Percentiles rank a stretch among this genome's conserved stretches.
Conservation (phyloP, 345 rosid species). For the Pseudoturritis turrita region DNA sequence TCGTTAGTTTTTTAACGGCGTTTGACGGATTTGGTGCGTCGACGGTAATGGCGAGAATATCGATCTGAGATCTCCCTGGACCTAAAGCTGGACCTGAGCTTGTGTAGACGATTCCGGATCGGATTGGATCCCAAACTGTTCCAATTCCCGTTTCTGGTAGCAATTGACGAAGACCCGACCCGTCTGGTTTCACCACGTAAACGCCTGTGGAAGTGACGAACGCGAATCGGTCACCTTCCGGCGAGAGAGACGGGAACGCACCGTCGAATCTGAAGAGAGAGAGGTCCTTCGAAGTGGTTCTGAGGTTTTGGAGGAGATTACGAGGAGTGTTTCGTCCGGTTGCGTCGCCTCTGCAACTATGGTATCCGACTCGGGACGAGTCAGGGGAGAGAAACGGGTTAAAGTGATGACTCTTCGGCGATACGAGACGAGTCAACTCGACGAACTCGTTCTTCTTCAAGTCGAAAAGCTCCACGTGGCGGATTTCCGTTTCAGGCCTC, state of each 20-base stretch:
- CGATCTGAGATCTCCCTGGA: conserved; percentile 48
- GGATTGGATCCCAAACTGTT: conserved; percentile 73
- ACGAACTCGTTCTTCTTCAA: conserved; percentile 45
- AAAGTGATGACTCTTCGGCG: conserved; percentile 68
- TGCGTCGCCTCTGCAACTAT: conserved; percentile 58
- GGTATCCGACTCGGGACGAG: conserved; percentile 75
- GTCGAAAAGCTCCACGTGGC: conserved; percentile 75
- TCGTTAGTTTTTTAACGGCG: conserved; percentile 49
- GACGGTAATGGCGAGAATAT: conserved; percentile 55
- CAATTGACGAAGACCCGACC: conserved; percentile 49
- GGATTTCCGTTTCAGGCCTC: conserved; percentile 49
- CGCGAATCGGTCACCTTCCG: conserved; percentile 69
- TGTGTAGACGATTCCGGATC: conserved; percentile 55
- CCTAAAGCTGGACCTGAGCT: conserved; percentile 66
- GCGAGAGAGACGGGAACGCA: conserved; percentile 76
- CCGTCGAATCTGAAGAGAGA: conserved; percentile 79
- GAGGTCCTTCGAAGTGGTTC: conserved; percentile 41
- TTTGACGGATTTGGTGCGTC: conserved; percentile 29
- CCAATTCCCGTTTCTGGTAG: conserved; percentile 49
- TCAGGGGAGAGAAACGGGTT: conserved; percentile 90
- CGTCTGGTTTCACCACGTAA: conserved; percentile 62
- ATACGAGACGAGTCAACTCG: conserved; percentile 64
- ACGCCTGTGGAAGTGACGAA: conserved; percentile 62
- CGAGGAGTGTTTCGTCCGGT: conserved; percentile 38
- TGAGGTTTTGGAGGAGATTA: conserved; percentile 53